A percentile compares a stretch with the other conserved stretches of the same genome.
Evolutionary conservation across 345 rosid genomes (phyloP).

Genomic region (Eucalyptus urophylla): DNA sequence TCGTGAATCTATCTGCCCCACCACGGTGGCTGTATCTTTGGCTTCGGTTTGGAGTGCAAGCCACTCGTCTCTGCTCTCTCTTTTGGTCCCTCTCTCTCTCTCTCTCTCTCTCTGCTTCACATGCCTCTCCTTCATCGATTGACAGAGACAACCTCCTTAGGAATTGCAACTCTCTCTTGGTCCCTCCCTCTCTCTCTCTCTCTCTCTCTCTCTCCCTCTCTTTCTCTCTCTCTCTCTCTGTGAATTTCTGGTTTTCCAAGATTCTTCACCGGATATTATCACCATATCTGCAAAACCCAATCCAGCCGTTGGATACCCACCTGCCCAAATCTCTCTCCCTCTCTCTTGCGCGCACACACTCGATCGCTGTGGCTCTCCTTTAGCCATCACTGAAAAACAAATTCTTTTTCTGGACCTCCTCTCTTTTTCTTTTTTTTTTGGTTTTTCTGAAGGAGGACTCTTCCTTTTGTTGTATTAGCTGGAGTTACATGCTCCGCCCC

Average conservation of each 20-base stretch:
- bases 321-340: not conserved
- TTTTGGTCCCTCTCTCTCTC: not conserved
- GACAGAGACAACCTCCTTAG: not conserved
- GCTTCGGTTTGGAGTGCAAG: not conserved
- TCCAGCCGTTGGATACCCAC: constrained; percentile 20
- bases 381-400: not conserved
- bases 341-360: not conserved
- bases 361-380: not conserved
- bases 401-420: not conserved
- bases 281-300: constrained; percentile 9
- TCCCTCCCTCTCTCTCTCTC: not conserved
- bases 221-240: not conserved
- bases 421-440: not conserved
- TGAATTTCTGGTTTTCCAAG: constrained; percentile 18
- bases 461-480: not conserved
- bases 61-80: not conserved
- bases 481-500: constrained; percentile 2
- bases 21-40: not conserved
- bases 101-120: not conserved
- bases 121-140: not conserved
- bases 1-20: not conserved
- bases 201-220: not conserved
- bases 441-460: not conserved
- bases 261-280: constrained; percentile 25
- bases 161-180: not conserved